Evolutionary conservation across 1,284 basidiomycete genomes (phyloP), one percentile per base, ranked within the genome.

Genomic region (Gymnopus androsaceus): DNA sequence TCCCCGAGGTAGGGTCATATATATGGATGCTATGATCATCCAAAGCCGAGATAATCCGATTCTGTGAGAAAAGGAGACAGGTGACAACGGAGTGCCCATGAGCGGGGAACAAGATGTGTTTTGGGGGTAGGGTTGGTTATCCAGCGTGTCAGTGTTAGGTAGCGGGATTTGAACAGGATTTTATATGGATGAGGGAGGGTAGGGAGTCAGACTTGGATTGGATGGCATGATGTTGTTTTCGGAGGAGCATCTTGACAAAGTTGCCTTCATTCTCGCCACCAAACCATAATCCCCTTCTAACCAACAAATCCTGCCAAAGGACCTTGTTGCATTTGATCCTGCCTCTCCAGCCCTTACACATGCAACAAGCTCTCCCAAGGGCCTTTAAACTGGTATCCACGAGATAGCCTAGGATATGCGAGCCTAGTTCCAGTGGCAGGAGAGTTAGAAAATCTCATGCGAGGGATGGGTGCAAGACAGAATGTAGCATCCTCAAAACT

Each of bases 1-100:
- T 79, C 5, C 95, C 95, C 0, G 88, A 92, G 23, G 79, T 71
- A 15, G 93, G 93, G 23, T 87, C 88, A 70, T 95, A 96, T 44
- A 97, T 85, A 68, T 95, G 92, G 65, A 98, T 96, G 3, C 91
- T 91, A 66, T 95, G 92, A 70, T 94, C 92, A 68, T 95, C 93
- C 1, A 94, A 96, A 8, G 95, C 95, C 4, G 92, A 94, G 64
- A 98, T 94, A 71, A 98, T 93, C 64, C 95, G 92, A 44, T 91
- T 90, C 62, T 87, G 86, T 50, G 95, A 95, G 75, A 98, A 94
- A 66, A 97, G 84, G 48, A 97, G 82, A 71, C 94, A 96, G 30
- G 95, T 98, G 62, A 98, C 93, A 55, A 97, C 95, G 40, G 88
- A 88, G 40, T 85, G 86, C 1, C 93, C 93, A 63, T 95, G 92